phyloP scores from a whole-genome alignment of 148 eudicot genomes.

The Camellia granthamiana region DNA sequence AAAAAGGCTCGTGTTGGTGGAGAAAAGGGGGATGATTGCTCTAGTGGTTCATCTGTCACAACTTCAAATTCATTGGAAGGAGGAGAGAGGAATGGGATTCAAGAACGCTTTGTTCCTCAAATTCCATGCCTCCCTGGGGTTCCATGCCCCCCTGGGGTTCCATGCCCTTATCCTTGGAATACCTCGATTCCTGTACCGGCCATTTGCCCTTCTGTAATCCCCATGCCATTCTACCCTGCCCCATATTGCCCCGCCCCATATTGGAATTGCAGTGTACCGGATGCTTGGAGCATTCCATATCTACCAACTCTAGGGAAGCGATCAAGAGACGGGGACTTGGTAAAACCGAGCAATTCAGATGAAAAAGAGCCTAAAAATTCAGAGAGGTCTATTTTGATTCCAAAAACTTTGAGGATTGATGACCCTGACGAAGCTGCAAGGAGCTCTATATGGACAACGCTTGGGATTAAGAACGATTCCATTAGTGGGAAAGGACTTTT shows the following conservation, averaged over 20 bases:
- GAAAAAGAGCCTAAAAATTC: constrained; percentile 29
- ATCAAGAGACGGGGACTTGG: constrained; percentile 56
- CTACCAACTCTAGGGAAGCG: constrained; percentile 76
- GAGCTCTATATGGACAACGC: constrained; percentile 90
- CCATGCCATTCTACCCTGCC: constrained; percentile 66
- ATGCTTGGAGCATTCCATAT: constrained; percentile 48
- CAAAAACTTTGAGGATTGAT: constrained; percentile 80
- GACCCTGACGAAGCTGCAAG: constrained; percentile 93
- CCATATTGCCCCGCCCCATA: constrained; percentile 77
- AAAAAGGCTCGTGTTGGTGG: constrained; percentile 29
- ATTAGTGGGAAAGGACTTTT: constrained; percentile 50
- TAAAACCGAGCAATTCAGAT: constrained; percentile 30
- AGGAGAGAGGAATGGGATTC: constrained; percentile 23
- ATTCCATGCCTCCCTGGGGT: constrained; percentile 53
- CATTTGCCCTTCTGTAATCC: constrained; percentile 45
- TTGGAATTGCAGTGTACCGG: constrained; percentile 59
- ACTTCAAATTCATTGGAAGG: constrained; percentile 41
- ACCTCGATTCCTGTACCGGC: constrained; percentile 53
- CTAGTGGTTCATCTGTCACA: constrained; percentile 47
- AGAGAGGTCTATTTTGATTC: constrained; percentile 50
- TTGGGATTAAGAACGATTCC: constrained; percentile 77
- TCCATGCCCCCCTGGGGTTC: constrained; percentile 66
- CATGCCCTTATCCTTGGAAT: constrained; percentile 71
- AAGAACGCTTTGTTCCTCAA: constrained; percentile 40
- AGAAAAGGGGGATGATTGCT: constrained; percentile 46